Percentiles rank a stretch among this genome's conserved stretches.
phyloP scores from a whole-genome alignment of 805 yeast species.

The Peterozyma xylosa region DNA sequence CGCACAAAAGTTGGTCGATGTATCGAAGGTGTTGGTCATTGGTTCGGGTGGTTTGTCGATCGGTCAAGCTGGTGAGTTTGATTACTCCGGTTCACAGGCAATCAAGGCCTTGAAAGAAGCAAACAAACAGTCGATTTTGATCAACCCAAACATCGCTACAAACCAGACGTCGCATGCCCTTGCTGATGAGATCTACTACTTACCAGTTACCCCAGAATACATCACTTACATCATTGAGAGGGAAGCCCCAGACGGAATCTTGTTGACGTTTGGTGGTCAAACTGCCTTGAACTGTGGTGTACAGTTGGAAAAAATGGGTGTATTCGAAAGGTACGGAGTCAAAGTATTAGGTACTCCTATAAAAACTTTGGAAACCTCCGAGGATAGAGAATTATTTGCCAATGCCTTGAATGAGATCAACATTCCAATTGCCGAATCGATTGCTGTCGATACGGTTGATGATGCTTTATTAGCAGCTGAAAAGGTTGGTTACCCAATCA shows the following conservation, averaged over 20 bases:
- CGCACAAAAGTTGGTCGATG: slow-evolving; percentile 69
- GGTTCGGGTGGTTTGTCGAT: slow-evolving; percentile 97
- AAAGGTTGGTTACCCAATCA: slow-evolving; percentile 86
- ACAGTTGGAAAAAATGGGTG: slow-evolving; percentile 89
- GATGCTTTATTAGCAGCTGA: slow-evolving; percentile 91
- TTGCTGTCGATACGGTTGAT: slow-evolving; percentile 90
- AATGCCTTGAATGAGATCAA: slow-evolving; percentile 91
- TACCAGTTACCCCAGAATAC: slow-evolving; percentile 96
- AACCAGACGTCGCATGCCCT: slow-evolving; percentile 92
- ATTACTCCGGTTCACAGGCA: slow-evolving; percentile 96
- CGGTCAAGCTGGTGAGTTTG: slow-evolving; percentile 98
- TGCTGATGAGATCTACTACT: slow-evolving; percentile 91
- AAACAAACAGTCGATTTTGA: slow-evolving; percentile 73
- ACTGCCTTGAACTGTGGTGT: slow-evolving; percentile 96
- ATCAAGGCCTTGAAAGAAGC: slow-evolving; percentile 93
- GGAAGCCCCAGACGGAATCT: slow-evolving; percentile 93
- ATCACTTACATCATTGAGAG: slow-evolving; percentile 92
- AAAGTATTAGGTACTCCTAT: slow-evolving; percentile 98
- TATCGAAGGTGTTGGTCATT: slow-evolving; percentile 78
- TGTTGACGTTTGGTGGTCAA: slow-evolving; percentile 97
- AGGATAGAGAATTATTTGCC: slow-evolving; percentile 95
- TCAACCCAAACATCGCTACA: slow-evolving; percentile 95
- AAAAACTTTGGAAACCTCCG: slow-evolving; percentile 90
- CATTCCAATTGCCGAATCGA: slow-evolving; percentile 94
- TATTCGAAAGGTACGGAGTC: slow-evolving; percentile 81